phyloP scores from a whole-genome alignment of 2,329 filamentous ascomycete species.

The Nemania sp. region DNA sequence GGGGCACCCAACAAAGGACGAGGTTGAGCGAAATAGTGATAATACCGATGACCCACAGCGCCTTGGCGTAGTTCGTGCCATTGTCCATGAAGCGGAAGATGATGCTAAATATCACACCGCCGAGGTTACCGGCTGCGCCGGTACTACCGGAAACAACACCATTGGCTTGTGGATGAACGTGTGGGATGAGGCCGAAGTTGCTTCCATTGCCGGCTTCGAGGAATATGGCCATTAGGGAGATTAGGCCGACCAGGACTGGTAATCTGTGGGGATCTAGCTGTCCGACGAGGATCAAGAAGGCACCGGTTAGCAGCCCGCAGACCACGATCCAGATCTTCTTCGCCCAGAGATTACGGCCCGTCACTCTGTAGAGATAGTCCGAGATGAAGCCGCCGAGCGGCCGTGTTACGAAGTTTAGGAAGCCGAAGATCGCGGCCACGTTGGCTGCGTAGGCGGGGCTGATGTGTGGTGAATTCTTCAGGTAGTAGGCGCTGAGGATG shows the following conservation, averaged over 20 bases:
- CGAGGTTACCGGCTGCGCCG: constrained; percentile 84
- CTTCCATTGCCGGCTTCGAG: constrained; percentile 87
- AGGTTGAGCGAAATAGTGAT: constrained; percentile 79
- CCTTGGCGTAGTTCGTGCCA: constrained; percentile 73
- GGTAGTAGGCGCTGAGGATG: constrained; percentile 69
- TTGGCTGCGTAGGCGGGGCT: constrained; percentile 67
- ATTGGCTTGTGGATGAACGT: constrained; percentile 86
- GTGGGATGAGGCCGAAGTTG: constrained; percentile 87
- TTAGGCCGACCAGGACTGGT: constrained; percentile 78
- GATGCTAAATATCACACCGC: constrained; percentile 86
- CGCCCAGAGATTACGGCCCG: constrained; percentile 55
- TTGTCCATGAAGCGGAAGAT: constrained; percentile 79
- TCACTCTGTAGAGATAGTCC: constrained; percentile 61
- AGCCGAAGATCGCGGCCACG: constrained; percentile 80
- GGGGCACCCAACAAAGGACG: constrained; percentile 66
- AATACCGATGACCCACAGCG: constrained; percentile 85
- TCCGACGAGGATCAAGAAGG: constrained; percentile 71
- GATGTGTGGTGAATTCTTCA: constrained; percentile 69
- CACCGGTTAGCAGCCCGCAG: constrained; percentile 72
- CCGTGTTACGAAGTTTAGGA: constrained; percentile 76
- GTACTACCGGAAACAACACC: constrained; percentile 81
- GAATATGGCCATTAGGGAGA: constrained; percentile 84
- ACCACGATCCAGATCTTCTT: constrained; percentile 70
- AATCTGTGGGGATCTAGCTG: constrained; percentile 71
- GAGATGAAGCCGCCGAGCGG: constrained; percentile 72